These are phyloP conservation scores for Mycena maculata DNA, from an alignment of 768 basidiomycete genomes.

Conservation along the genomic window DNA sequence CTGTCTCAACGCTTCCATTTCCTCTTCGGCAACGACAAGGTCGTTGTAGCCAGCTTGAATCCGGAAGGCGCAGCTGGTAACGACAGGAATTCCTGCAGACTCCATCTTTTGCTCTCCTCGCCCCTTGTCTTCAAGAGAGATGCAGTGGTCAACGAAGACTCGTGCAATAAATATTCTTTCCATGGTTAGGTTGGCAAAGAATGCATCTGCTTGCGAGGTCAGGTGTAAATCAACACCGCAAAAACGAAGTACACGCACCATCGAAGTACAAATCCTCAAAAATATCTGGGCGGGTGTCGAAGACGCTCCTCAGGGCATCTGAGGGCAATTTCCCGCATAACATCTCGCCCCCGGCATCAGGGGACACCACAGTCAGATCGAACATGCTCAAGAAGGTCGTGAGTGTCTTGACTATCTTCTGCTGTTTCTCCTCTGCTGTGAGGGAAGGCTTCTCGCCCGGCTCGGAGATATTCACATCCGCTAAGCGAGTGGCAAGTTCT, in stretches of 20 bases:
- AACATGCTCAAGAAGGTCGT: conserved; percentile 67
- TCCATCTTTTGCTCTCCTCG: conserved; percentile 69
- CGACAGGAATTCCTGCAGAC: conserved; percentile 82
- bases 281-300: conserved; percentile 72
- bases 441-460: conserved; percentile 37
- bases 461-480: conserved; percentile 38
- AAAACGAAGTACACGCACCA: conserved; percentile 55
- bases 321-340: conserved; percentile 58
- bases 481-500: conserved; percentile 34
- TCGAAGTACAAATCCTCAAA: conserved; percentile 77
- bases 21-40: conserved; percentile 39
- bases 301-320: conserved; percentile 79
- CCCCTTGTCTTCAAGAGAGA: conserved; percentile 42
- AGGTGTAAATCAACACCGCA: not conserved
- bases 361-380: conserved; percentile 62
- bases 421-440: conserved; percentile 27
- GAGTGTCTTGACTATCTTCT: conserved; percentile 50
- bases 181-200: conserved; percentile 76
- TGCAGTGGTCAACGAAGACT: conserved; percentile 85
- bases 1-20: conserved; percentile 35
- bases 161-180: conserved; percentile 86
- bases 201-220: conserved; percentile 61
- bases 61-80: conserved; percentile 81
- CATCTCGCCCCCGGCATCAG: conserved; percentile 38
- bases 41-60: conserved; percentile 80